These are phyloP conservation scores for Yarrowia hollandica DNA, from an alignment of 805 yeast species.

Conservation along the genomic window DNA sequence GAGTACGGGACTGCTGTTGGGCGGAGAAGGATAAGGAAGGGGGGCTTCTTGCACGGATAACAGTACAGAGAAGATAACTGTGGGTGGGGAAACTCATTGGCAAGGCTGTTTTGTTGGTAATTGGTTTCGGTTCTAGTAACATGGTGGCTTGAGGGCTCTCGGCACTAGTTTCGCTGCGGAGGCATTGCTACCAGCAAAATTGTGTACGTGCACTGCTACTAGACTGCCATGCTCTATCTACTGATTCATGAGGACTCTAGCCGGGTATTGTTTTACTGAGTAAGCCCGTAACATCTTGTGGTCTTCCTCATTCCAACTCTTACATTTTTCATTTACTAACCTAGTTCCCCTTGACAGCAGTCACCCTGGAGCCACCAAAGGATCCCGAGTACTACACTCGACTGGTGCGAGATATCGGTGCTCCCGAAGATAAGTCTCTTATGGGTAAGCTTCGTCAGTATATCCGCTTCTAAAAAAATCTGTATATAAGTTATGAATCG, in stretches of 20 bases:
- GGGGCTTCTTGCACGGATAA: no score
- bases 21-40: not conserved
- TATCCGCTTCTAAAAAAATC: conserved; percentile 20
- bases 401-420: conserved; percentile 15
- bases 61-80: not conserved
- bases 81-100: no score
- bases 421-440: conserved; percentile 7
- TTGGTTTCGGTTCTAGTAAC: no score
- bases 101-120: no score
- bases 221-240: no score
- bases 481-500: conserved; percentile 23
- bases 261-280: no score
- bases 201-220: no score
- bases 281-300: no score
- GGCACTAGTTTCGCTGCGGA: no score
- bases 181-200: no score
- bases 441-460: conserved; percentile 24
- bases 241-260: no score
- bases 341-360: conserved; percentile 20
- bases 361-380: conserved; percentile 26
- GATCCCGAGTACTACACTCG: conserved; percentile 29
- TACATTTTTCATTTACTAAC: not conserved
- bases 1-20: not conserved
- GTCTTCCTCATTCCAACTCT: not conserved
- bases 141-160: no score